Base-by-base conservation (phyloP, 1,284 basidiomycete genomes). In the Ceratobasidium sp. region DNA sequence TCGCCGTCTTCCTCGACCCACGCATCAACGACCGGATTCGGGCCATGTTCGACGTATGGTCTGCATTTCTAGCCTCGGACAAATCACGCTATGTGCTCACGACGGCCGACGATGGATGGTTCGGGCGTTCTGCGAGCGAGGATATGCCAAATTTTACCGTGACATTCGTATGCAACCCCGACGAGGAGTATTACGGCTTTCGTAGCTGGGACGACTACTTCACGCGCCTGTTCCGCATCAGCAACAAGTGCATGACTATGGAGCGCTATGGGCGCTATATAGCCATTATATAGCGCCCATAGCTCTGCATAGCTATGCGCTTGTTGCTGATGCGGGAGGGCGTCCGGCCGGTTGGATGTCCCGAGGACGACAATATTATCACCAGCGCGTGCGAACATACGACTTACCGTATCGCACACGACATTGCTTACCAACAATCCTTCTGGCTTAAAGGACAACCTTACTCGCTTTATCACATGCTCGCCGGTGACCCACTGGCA, bases 381-480 rank as follows among this genome's bases (percentile, higher is more conserved):
- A 82, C 77, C 40, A 84, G 84, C 76, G 79, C 81, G 15, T 73
- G 76, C 57, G 76, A 77, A 22, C 52, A 61, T 8, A 56, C 56
- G 5, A 29, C 65, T 2, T 73, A 71, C 46, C 83, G 84, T 76
- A 82, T 84, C 25, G 82, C 81, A 0, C 37, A 64, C 0, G 77
- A 85, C 59, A 84, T 86, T 2, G 61, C 85, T 22, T 80, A 80
- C 6, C 76, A 83, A 7, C 86, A 87, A 73, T 80, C 79, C 32
- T 88, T 88, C 81, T 88, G 86, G 86, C 80, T 87, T 82, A 88
- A 88, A 78, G 83, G 82, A 0, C 83, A 88, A 80, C 83, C 84
- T 0, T 88, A 88, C 80, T 85, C 84, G 15, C 83, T n/a, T n/a
- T n/a, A n/a, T n/a, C n/a, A 86, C 80, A 85, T 87, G 82, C 83